These are phyloP conservation scores for Aspergillus ruber DNA, from an alignment of 2,329 filamentous ascomycete genomes.

Conservation along the genomic window DNA sequence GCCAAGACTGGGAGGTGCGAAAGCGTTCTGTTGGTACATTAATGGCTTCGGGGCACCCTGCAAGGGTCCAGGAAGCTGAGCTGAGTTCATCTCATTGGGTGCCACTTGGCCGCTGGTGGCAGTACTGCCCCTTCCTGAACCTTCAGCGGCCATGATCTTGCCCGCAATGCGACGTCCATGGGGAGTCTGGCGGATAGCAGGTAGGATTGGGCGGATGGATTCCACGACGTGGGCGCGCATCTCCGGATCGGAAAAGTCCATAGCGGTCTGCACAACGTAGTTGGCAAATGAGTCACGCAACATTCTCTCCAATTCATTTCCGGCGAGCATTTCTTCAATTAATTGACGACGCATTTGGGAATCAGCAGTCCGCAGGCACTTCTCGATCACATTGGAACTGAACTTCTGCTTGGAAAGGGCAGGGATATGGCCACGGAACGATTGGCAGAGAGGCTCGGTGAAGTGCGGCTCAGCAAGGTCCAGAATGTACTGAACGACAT, in stretches of 20 bases:
- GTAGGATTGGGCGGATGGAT: slow-evolving; percentile 74
- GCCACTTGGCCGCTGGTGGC: slow-evolving; percentile 33
- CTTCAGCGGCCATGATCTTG: slow-evolving; percentile 64
- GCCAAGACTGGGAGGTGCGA: slow-evolving; percentile 13
- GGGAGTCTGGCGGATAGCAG: slow-evolving; percentile 79
- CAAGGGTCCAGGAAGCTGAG: slow-evolving; percentile 28
- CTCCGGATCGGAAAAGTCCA: slow-evolving; percentile 71
- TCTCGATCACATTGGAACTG: slow-evolving; percentile 98
- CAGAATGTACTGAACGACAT: slow-evolving; percentile 97
- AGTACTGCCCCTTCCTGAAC: slow-evolving; percentile 32
- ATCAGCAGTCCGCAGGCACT: slow-evolving; percentile 80
- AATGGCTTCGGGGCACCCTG: slow-evolving; percentile 23
- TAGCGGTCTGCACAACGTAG: slow-evolving; percentile 94
- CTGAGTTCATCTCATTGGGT: slow-evolving; percentile 33
- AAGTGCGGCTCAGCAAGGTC: slow-evolving; percentile 83
- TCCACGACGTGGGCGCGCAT: slow-evolving; percentile 74
- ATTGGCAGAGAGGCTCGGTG: slow-evolving; percentile 78
- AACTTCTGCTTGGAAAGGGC: slow-evolving; percentile 91
- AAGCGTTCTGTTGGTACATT: slow-evolving; percentile 23
- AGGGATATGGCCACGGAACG: slow-evolving; percentile 67
- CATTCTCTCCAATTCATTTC: slow-evolving; percentile 76
- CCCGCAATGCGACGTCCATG: slow-evolving; percentile 90
- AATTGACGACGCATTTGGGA: slow-evolving; percentile 69
- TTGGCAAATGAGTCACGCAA: slow-evolving; percentile 92
- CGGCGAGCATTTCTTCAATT: slow-evolving; percentile 70